Percentiles rank a stretch among this genome's conserved stretches.
phyloP scores from a whole-genome alignment of 225 moss, liverwort and hornwort species.

The Thuidium tamariscinum region DNA sequence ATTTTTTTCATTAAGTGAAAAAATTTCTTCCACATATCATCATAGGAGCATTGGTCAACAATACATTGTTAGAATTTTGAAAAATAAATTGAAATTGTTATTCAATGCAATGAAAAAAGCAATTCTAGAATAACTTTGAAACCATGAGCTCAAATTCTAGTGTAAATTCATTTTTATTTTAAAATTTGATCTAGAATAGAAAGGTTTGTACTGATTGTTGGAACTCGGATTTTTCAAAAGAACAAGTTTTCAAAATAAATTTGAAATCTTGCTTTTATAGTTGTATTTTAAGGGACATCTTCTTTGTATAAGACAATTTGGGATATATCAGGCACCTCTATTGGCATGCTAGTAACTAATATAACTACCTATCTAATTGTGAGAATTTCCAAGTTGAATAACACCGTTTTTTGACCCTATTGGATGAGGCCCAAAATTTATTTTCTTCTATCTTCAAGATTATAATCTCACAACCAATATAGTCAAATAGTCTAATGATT shows the following conservation, averaged over 20 bases:
- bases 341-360: too few relatives aligned
- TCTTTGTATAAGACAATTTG: accelerated
- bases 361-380: background rate
- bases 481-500: background rate
- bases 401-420: accelerated
- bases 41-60: background rate
- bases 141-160: background rate
- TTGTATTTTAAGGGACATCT: accelerated
- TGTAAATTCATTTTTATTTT: background rate
- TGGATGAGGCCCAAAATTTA: accelerated
- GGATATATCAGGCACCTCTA: background rate
- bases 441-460: background rate
- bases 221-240: background rate
- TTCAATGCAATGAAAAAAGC: background rate
- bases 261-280: background rate
- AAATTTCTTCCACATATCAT: background rate
- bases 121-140: accelerated
- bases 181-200: too few relatives aligned
- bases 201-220: background rate
- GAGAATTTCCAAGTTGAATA: background rate
- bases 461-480: background rate
- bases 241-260: background rate
- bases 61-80: too few relatives aligned
- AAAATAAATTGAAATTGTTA: background rate
- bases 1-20: too few relatives aligned